Conservation (phyloP, 352 stramenopile species). For the Globisporangium takayamanum region DNA sequence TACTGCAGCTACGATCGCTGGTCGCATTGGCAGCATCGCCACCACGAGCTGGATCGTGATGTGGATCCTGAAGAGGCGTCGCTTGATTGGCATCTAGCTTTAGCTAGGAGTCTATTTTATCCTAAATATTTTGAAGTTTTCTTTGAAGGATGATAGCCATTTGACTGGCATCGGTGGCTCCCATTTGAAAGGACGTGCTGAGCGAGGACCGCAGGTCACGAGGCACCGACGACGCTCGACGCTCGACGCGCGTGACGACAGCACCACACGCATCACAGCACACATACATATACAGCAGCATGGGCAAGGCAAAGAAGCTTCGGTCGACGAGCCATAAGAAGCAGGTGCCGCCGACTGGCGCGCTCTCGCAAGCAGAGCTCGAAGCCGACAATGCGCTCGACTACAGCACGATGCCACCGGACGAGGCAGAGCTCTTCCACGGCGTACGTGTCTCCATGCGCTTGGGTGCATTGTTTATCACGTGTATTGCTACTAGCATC, state of each 20-base stretch:
- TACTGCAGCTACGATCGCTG: too few relatives aligned
- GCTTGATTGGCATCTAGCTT: too few relatives aligned
- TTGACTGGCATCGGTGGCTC: neutral
- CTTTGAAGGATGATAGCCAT: neutral
- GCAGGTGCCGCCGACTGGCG: constrained; percentile 50
- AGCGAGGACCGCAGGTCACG: neutral
- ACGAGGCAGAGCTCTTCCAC: constrained; percentile 68
- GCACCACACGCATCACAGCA: neutral
- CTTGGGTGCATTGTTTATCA: neutral
- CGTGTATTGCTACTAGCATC: neutral
- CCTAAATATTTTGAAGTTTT: neutral
- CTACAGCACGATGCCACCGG: constrained; percentile 33
- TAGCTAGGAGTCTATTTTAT: too few relatives aligned
- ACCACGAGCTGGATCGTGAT: too few relatives aligned
- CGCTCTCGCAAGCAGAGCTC: constrained; percentile 47
- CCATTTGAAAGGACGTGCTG: neutral
- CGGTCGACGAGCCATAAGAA: constrained; percentile 84
- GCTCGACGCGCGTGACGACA: neutral
- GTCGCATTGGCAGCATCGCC: too few relatives aligned
- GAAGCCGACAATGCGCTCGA: constrained; percentile 35
- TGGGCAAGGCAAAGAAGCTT: constrained; percentile 87
- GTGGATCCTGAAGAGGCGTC: too few relatives aligned
- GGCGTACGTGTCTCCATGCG: constrained; percentile 23
- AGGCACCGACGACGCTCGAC: neutral
- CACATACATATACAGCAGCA: constrained; percentile 17